Conservation (phyloP, 257 asterid species). For the Solanum clarkiae region DNA sequence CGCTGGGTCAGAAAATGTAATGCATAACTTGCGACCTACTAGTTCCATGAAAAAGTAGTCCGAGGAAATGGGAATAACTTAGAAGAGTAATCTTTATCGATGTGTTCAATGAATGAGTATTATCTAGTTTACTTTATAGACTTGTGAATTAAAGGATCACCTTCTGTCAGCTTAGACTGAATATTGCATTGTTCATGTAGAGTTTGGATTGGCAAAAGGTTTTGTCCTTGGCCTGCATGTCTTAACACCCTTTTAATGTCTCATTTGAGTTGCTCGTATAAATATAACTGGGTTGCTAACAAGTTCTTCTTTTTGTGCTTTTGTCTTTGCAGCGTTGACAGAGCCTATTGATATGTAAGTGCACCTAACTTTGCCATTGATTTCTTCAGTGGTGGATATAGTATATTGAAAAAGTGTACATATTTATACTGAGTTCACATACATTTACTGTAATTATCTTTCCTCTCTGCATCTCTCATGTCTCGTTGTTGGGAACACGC, state of each 20-base stretch:
- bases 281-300: background rate
- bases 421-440: background rate
- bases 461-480: background rate
- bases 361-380: background rate
- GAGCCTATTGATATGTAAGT: constrained; percentile 82
- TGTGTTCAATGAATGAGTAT: background rate
- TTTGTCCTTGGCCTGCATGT: background rate
- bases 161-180: background rate
- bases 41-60: background rate
- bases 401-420: background rate
- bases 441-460: background rate
- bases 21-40: background rate
- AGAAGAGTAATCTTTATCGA: background rate
- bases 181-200: background rate
- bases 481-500: background rate
- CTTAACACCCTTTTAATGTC: background rate
- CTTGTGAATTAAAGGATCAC: background rate
- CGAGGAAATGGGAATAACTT: background rate
- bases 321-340: constrained; percentile 40
- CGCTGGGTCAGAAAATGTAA: background rate
- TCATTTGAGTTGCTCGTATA: background rate
- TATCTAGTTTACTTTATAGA: background rate
- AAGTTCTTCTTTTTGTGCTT: background rate
- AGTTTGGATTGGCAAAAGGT: background rate
- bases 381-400: background rate